A percentile compares a stretch with the other conserved stretches of the same genome.
These are phyloP conservation scores for Ogataea methylovora DNA, from an alignment of 805 yeast genomes.

Conservation along the genomic window DNA sequence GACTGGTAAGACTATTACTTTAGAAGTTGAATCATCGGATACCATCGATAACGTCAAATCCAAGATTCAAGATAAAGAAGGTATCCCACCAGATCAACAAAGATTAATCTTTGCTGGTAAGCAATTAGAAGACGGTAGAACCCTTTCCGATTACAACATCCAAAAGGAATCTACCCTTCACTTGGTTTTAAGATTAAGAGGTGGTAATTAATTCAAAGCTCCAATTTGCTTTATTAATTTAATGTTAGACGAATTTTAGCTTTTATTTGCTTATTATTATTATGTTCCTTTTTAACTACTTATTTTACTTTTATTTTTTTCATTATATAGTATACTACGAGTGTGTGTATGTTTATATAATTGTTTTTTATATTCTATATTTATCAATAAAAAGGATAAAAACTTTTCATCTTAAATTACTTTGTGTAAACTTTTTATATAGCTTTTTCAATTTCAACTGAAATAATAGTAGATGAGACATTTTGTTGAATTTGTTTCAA, in stretches of 20 bases:
- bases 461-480: too few relatives aligned
- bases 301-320: background rate
- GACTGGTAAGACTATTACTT: constrained; percentile 7
- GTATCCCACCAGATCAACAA: constrained; percentile 97
- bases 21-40: constrained; percentile 74
- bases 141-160: constrained; percentile 95
- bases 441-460: too few relatives aligned
- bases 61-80: constrained; percentile 96
- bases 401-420: too few relatives aligned
- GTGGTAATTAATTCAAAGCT: constrained; percentile 81
- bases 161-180: constrained; percentile 96
- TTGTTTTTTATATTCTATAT: background rate
- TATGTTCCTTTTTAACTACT: too few relatives aligned
- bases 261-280: too few relatives aligned
- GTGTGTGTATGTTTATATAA: background rate
- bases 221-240: too few relatives aligned
- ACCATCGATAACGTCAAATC: constrained; percentile 95
- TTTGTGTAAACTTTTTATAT: too few relatives aligned
- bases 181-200: constrained; percentile 95
- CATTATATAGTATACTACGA: background rate
- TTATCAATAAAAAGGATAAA: too few relatives aligned
- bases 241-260: too few relatives aligned
- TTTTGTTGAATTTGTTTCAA: background rate
- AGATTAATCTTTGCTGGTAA: constrained; percentile 96
- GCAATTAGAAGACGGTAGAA: constrained; percentile 95